Evolutionary conservation across 495 filamentous ascomycete genomes (phyloP).

Genomic region (Melanomma pulvis-pyrius): DNA sequence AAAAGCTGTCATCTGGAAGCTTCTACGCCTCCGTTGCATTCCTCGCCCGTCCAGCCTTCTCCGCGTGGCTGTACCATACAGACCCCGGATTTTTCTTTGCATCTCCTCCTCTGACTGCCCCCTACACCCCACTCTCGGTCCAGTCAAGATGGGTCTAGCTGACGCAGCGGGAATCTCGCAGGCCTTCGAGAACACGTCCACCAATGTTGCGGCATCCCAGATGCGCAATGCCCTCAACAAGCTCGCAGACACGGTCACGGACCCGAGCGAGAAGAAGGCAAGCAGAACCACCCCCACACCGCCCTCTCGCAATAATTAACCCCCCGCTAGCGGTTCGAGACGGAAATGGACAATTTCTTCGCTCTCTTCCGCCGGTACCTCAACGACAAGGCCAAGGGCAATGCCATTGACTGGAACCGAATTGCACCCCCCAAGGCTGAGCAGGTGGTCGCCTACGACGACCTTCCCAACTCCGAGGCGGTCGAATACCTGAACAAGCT

Average conservation of each 20-base stretch:
- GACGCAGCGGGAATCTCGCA: conserved; percentile 46
- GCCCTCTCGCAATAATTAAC: neutral
- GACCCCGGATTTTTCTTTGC: neutral
- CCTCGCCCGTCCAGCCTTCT: neutral
- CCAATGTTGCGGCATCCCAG: conserved; percentile 94
- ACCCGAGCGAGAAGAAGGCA: conserved; percentile 81
- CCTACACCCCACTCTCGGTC: neutral
- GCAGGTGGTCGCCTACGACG: conserved; percentile 92
- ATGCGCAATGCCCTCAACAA: conserved; percentile 98
- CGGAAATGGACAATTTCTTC: conserved; percentile 99
- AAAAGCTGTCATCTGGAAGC: no score
- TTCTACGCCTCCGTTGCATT: no score
- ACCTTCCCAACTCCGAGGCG: conserved; percentile 80
- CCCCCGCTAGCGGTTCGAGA: conserved; percentile 73
- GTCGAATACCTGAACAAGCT: conserved; percentile 96
- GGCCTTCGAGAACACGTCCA: conserved; percentile 99
- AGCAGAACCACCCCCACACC: conserved; percentile 10
- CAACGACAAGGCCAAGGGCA: conserved; percentile 98
- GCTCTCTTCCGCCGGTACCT: conserved; percentile 96
- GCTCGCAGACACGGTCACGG: conserved; percentile 85
- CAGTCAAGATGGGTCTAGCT: conserved; percentile 14
- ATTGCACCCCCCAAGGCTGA: conserved; percentile 88
- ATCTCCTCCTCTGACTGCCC: neutral
- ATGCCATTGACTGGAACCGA: conserved; percentile 87
- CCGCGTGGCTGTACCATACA: neutral